Evolutionary conservation across 73 alveolate genomes (phyloP), one percentile per base, ranked within the genome.

Genomic region (Tetrahymena thermophila): DNA sequence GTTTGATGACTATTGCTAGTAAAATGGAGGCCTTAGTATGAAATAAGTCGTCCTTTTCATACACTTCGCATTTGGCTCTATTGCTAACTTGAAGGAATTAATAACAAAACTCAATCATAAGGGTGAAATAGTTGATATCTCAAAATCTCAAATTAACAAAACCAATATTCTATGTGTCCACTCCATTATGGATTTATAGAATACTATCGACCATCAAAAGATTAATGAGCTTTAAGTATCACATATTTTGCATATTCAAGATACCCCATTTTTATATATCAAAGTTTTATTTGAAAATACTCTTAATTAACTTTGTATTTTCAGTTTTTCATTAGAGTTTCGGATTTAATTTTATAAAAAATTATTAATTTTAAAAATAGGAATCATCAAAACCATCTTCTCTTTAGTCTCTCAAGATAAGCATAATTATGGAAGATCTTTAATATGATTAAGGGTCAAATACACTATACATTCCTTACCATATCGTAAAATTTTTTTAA

Each of bases 101-200:
- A 35, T 89, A 40, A 42, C 93, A 16, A 42, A 25, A n/a, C 17
- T 95, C 37, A 35, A 19, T n/a, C 94, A 95, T 13, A 94, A 95
- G 85, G 38, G 83, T 55, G 94, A 89, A 85, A 94, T 95, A 4
- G 94, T 85, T 14, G 94, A 94, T 50, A 40, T 95, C 35, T 95
- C 97, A 14, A 95, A 93, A 93, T 85, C 95, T 95, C 93, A 85
- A 31, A 95, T 95, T 25, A 95, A 95, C 40, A 95, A 95, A 89
- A 95, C 97, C 19, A 95, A 95, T 56, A 95, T 95, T 9, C 85
- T 85, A 40, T 85, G 95, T 85, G 95, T 95, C 85, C 97, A 95
- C 84, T 85, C 97, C 19, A 95, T 95, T 84, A 95, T 50, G 43
- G 97, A 95, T 95, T 34, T 94, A 89, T 85, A 50, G 43, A 93